Evolutionary conservation across 257 asterid species (phyloP), one percentile per base, ranked within the genome.

Genomic region (Pogostemon cablin): DNA sequence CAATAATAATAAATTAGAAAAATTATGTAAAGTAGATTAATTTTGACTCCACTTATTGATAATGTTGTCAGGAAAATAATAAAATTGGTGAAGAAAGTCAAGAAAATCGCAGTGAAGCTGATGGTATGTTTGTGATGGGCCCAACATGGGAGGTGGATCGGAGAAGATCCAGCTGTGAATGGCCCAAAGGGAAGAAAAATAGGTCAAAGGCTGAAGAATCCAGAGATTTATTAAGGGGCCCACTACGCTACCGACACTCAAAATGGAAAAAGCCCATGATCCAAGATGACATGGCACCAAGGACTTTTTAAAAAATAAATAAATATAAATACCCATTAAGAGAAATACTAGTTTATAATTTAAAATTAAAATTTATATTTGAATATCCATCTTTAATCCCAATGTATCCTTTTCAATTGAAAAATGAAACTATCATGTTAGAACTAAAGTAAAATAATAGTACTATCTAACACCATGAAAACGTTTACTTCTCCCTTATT

Each of bases 191-290:
- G 64, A 70, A 39, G 70, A 57, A 39, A 50, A 73, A 62, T 46
- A n/a, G 63, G 72, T 64, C 74, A 67, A 74, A 74, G 52, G 77
- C 6, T 64, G 67, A 60, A 20, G 65, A 0, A 38, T 38, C 1
- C 32, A 34, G 58, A 55, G 7, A 35, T 34, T 15, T 53, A 48
- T 8, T 41, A 10, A 47, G 17, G 77, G 64, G 56, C 64, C 72
- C 70, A 72, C 73, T 40, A 35, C 20, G 15, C 35, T 47, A 66
- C 84, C 81, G 81, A 77, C 85, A 77, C 80, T 62, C 39, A 65
- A 10, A 64, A 57, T 25, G 46, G 68, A 34, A 68, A 6, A 65
- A 69, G 76, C 84, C 77, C 81, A 80, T 68, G 41, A 34, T 37
- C 6, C 66, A 15, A 6, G 71, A 62, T 48, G 70, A 52, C 56